These are phyloP conservation scores for Blastobotrys aristatus DNA, from an alignment of 1,139 yeast species.

Conservation along the genomic window DNA sequence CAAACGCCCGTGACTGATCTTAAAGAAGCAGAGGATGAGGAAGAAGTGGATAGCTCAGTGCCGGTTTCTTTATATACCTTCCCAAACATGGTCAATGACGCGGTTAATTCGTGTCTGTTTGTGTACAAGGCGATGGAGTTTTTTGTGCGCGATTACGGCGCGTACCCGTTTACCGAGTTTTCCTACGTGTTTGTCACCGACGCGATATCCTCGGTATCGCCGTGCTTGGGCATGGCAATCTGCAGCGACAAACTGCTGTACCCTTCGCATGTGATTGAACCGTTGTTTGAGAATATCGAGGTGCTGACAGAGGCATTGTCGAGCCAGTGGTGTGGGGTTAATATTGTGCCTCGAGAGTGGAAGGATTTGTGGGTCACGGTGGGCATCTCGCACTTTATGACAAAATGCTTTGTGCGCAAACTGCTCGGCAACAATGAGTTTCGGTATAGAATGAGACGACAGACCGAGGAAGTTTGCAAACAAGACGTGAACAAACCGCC, in stretches of 20 bases:
- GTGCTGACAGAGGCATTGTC: conserved; percentile 65
- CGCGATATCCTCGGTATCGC: conserved; percentile 44
- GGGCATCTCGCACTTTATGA: conserved; percentile 84
- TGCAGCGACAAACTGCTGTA: conserved; percentile 64
- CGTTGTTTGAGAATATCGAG: conserved; percentile 68
- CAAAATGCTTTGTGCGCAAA: conserved; percentile 59
- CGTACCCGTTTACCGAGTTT: conserved; percentile 84
- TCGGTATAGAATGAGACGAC: conserved; percentile 60
- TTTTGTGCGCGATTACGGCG: conserved; percentile 83
- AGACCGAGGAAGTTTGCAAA: conserved; percentile 61
- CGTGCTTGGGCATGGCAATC: conserved; percentile 73
- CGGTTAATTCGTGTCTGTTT: conserved; percentile 70
- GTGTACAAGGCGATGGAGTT: conserved; percentile 75
- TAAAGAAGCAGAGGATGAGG: conserved; percentile 20
- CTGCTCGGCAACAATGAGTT: conserved; percentile 83
- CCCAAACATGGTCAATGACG: conserved; percentile 53
- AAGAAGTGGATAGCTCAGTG: conserved; percentile 34
- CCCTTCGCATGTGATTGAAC: conserved; percentile 73
- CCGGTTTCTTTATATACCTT: conserved; percentile 53
- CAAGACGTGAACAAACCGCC: conserved; percentile 82
- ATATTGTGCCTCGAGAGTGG: conserved; percentile 74
- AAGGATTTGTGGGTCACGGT: conserved; percentile 90
- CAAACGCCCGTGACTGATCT: conserved; percentile 48
- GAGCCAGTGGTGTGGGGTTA: conserved; percentile 91
- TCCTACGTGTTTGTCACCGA: conserved; percentile 71